Conservation (phyloP, 1,284 basidiomycete genomes). For the Sanghuangporus sanghuang region DNA sequence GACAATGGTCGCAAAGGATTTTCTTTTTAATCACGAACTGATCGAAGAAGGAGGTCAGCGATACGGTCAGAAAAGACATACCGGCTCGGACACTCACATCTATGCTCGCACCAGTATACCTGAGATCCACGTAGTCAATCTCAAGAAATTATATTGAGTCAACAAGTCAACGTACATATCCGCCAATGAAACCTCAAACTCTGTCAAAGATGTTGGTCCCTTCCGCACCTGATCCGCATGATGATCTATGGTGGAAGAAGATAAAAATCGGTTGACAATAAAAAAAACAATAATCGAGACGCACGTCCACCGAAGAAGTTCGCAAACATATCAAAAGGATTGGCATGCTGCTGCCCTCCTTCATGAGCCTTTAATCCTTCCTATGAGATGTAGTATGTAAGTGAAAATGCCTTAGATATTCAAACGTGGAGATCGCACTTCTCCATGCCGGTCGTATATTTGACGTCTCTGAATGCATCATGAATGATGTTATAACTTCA, state of each 20-base stretch:
- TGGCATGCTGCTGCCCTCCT: slow-evolving; percentile 64
- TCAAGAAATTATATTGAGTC: neutral
- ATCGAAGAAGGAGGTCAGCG: neutral
- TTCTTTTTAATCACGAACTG: slow-evolving; percentile 88
- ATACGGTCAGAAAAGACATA: neutral
- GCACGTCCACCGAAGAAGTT: slow-evolving; percentile 84
- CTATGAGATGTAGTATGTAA: slow-evolving; percentile 29
- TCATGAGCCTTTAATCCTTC: slow-evolving; percentile 88
- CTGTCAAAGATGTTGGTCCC: slow-evolving; percentile 79
- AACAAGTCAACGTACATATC: slow-evolving; percentile 59
- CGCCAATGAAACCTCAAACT: slow-evolving; percentile 81
- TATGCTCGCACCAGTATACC: slow-evolving; percentile 74
- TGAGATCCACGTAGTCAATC: slow-evolving; percentile 25
- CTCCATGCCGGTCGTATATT: slow-evolving; percentile 90
- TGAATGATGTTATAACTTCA: neutral
- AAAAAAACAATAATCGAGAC: slow-evolving; percentile 29
- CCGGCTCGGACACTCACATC: slow-evolving; percentile 49
- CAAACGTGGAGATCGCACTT: slow-evolving; percentile 40
- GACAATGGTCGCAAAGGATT: slow-evolving; percentile 89
- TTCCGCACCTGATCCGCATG: slow-evolving; percentile 68
- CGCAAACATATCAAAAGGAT: slow-evolving; percentile 92
- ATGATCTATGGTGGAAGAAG: slow-evolving; percentile 26
- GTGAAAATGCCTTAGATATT: neutral
- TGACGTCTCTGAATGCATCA: slow-evolving; percentile 62
- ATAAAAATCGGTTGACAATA: slow-evolving; percentile 18